Evolutionary conservation across 2,329 filamentous ascomycete genomes (phyloP).

Genomic region (Penicillium sp.): DNA sequence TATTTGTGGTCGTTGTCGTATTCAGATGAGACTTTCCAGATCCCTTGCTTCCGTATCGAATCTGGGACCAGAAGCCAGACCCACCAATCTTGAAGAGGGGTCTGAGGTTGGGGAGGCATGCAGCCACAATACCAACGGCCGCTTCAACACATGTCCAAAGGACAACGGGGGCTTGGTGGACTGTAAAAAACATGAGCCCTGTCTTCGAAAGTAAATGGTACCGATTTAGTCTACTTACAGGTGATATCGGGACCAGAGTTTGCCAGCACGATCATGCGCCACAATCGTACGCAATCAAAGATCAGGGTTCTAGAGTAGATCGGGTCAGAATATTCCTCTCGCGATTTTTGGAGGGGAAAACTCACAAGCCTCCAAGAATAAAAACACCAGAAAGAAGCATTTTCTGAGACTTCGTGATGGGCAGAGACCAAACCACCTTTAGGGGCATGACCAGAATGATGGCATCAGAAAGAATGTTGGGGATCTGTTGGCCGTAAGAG

Average conservation of each 20-base stretch:
- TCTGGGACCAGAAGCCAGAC: slow-evolving; percentile 24
- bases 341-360: not conserved
- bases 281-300: slow-evolving; percentile 33
- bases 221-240: slow-evolving; percentile 24
- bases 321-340: not conserved
- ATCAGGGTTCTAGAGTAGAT: slow-evolving; percentile 25
- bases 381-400: slow-evolving; percentile 32
- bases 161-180: slow-evolving; percentile 32
- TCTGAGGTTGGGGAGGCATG: slow-evolving; percentile 35
- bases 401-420: slow-evolving; percentile 29
- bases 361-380: slow-evolving; percentile 34
- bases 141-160: slow-evolving; percentile 39
- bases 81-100: slow-evolving; percentile 29
- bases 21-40: slow-evolving; percentile 17
- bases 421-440: slow-evolving; percentile 31
- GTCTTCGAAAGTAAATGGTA: not conserved
- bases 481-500: slow-evolving; percentile 35
- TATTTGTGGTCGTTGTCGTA: slow-evolving; percentile 6
- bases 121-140: slow-evolving; percentile 34
- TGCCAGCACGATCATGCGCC: slow-evolving; percentile 30
- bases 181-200: slow-evolving; percentile 12
- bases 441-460: slow-evolving; percentile 34
- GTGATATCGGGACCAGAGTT: slow-evolving; percentile 32
- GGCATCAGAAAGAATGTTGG: slow-evolving; percentile 36
- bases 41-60: slow-evolving; percentile 17